These are phyloP conservation scores for Solanum bulbocastanum DNA, from an alignment of 257 asterid species.

Conservation along the genomic window DNA sequence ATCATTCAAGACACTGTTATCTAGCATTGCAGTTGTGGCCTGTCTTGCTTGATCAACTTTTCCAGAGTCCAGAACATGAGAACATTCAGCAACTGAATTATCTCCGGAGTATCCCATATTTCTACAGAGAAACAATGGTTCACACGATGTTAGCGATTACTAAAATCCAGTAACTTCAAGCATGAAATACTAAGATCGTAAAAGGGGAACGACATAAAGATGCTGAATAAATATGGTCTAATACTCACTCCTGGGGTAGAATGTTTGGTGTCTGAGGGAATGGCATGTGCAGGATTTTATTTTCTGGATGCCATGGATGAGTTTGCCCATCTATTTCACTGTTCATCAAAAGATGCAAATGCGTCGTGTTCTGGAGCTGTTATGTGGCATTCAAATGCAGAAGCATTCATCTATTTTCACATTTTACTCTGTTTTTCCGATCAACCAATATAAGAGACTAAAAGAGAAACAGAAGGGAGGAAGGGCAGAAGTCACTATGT, in stretches of 20 bases:
- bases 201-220: background rate
- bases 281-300: slow-evolving; percentile 41
- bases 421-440: background rate
- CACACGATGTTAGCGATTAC: background rate
- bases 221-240: background rate
- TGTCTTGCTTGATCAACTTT: slow-evolving; percentile 41
- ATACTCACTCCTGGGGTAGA: slow-evolving; percentile 39
- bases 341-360: slow-evolving; percentile 28
- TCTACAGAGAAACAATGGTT: slow-evolving; percentile 16
- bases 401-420: background rate
- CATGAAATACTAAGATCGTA: background rate
- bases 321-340: slow-evolving; percentile 38
- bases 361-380: slow-evolving; percentile 41
- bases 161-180: background rate
- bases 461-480: background rate
- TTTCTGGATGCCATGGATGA: slow-evolving; percentile 42
- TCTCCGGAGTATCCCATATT: slow-evolving; percentile 41
- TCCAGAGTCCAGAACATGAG: slow-evolving; percentile 29
- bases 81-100: slow-evolving; percentile 33
- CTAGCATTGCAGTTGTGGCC: slow-evolving; percentile 28
- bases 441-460: background rate
- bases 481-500: background rate
- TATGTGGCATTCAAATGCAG: background rate
- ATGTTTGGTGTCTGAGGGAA: slow-evolving; percentile 40
- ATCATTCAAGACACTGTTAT: slow-evolving; percentile 48